These are phyloP conservation scores for Phoma sp. DNA, from an alignment of 2,329 filamentous ascomycete genomes.

Conservation along the genomic window DNA sequence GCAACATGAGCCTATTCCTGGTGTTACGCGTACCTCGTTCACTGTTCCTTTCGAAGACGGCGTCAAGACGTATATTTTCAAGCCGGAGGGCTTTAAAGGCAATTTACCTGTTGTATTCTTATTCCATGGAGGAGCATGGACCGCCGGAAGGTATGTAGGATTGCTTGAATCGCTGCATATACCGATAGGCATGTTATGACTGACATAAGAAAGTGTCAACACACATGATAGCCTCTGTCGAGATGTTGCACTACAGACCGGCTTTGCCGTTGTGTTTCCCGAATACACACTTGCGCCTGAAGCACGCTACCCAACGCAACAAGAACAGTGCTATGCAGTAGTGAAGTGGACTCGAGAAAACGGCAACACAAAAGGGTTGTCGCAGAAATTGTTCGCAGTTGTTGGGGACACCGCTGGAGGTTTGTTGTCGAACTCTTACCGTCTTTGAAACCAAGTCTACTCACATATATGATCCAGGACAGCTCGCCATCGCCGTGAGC, in stretches of 20 bases:
- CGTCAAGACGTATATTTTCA: background rate
- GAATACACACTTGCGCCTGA: conserved; percentile 2
- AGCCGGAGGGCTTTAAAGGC: background rate
- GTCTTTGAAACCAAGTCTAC: too few relatives aligned
- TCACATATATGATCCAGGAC: background rate
- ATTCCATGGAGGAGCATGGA: background rate
- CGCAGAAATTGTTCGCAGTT: background rate
- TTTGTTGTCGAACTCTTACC: background rate
- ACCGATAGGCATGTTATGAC: too few relatives aligned
- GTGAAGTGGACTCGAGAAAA: background rate
- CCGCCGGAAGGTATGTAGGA: background rate
- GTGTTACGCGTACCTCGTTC: background rate
- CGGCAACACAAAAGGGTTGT: background rate
- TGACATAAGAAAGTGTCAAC: background rate
- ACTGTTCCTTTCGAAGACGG: background rate
- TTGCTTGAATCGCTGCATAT: background rate
- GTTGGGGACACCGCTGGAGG: background rate
- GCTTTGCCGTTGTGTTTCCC: background rate
- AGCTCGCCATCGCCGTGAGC: background rate
- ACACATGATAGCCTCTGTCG: background rate
- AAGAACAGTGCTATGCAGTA: background rate
- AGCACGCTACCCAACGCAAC: conserved; percentile 1
- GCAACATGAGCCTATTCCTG: background rate
- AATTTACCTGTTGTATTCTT: background rate
- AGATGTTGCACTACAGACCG: background rate